These are phyloP conservation scores for Boletus eberwhitei DNA, from an alignment of 768 basidiomycete species.

Conservation along the genomic window DNA sequence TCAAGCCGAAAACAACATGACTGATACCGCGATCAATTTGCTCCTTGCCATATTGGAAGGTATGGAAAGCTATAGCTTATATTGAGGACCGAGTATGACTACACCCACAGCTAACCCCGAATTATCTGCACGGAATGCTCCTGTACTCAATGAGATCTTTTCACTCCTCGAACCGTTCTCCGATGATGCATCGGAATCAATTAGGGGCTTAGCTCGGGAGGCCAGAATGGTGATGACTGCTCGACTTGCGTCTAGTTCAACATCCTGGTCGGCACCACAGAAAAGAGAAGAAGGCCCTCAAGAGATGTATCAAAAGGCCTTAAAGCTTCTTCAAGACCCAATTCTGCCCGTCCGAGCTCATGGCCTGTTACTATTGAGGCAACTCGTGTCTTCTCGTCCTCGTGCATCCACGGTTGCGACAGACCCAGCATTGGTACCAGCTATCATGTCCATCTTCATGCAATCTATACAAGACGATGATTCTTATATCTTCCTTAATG, in stretches of 20 bases:
- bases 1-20: conserved; percentile 58
- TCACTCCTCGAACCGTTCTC: conserved; percentile 57
- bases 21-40: conserved; percentile 73
- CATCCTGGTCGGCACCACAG: conserved; percentile 20
- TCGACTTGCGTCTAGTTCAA: conserved; percentile 62
- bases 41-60: conserved; percentile 87
- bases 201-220: conserved; percentile 66
- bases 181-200: conserved; percentile 41
- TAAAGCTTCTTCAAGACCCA: conserved; percentile 86
- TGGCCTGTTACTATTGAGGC: conserved; percentile 77
- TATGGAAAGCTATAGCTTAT: conserved; percentile 27
- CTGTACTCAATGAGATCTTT: conserved; percentile 70
- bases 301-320: conserved; percentile 79
- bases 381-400: conserved; percentile 54
- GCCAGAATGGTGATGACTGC: conserved; percentile 83
- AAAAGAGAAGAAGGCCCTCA: conserved; percentile 37
- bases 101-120: conserved; percentile 44
- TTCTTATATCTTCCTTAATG: conserved; percentile 92
- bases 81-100: neutral
- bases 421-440: conserved; percentile 69
- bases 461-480: conserved; percentile 87
- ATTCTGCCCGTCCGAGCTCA: conserved; percentile 93
- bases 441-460: conserved; percentile 84
- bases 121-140: conserved; percentile 56
- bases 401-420: conserved; percentile 18